Conservation (phyloP, 148 eudicot species). For the Hydrangea macrophylla region DNA sequence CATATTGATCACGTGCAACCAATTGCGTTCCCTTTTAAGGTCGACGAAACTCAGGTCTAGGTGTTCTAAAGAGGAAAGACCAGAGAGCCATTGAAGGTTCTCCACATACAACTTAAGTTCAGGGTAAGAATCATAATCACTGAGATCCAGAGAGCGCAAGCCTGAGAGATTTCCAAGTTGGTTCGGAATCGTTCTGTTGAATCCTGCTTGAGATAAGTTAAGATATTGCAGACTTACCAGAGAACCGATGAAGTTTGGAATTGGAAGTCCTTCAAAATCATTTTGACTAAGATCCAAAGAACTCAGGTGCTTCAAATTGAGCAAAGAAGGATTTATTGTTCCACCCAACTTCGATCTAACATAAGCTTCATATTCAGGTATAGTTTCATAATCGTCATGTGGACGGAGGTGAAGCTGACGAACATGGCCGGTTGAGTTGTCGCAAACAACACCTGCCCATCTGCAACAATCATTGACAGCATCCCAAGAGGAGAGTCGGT, state of each 20-base stretch:
- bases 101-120: neutral
- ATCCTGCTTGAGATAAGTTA: too few species aligned
- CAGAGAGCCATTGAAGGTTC: neutral
- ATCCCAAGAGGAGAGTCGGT: conserved; percentile 8
- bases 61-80: neutral
- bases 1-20: neutral
- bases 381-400: neutral
- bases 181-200: too few species aligned
- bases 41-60: neutral
- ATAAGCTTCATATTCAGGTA: neutral
- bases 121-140: neutral
- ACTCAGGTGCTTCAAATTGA: neutral
- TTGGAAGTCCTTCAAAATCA: neutral
- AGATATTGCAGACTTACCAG: neutral
- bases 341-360: neutral
- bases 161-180: too few species aligned
- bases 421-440: conserved; percentile 11
- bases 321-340: neutral
- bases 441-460: conserved; percentile 16
- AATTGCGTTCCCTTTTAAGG: neutral
- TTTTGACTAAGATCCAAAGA: conserved; percentile 4
- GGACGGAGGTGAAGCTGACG: neutral
- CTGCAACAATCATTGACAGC: neutral
- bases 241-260: neutral
- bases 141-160: too few species aligned